Evolutionary conservation across 495 filamentous ascomycete genomes (phyloP).

Genomic region (Aspergillus wentii): DNA sequence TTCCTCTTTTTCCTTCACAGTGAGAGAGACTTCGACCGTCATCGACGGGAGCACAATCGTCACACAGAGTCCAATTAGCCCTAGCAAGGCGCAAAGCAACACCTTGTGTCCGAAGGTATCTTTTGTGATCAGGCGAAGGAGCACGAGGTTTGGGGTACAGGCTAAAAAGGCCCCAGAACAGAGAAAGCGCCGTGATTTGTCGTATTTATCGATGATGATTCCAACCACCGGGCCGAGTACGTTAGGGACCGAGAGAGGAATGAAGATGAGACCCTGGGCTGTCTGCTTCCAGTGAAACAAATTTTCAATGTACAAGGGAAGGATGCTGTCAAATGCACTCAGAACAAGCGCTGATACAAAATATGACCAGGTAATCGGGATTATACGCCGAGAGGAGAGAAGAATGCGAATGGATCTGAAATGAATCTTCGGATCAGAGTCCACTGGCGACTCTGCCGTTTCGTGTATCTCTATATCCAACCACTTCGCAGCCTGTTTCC

Average conservation of each 20-base stretch:
- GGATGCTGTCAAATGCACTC: slow-evolving; percentile 51
- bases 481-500: slow-evolving; percentile 69
- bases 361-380: slow-evolving; percentile 52
- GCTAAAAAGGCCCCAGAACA: slow-evolving; percentile 57
- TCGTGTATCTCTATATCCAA: slow-evolving; percentile 10
- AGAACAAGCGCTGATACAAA: slow-evolving; percentile 42
- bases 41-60: slow-evolving; percentile 57
- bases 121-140: slow-evolving; percentile 62
- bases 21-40: slow-evolving; percentile 63
- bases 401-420: slow-evolving; percentile 39
- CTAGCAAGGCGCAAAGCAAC: slow-evolving; percentile 65
- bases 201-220: slow-evolving; percentile 54
- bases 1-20: slow-evolving; percentile 54
- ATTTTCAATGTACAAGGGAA: slow-evolving; percentile 62
- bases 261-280: slow-evolving; percentile 71
- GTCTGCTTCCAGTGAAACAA: slow-evolving; percentile 65
- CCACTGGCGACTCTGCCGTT: background rate
- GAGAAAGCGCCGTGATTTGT: slow-evolving; percentile 56
- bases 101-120: slow-evolving; percentile 59
- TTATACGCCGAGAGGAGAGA: slow-evolving; percentile 52
- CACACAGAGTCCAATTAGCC: slow-evolving; percentile 53
- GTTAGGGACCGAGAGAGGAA: slow-evolving; percentile 62
- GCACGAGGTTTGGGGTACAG: slow-evolving; percentile 53
- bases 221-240: slow-evolving; percentile 63
- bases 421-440: slow-evolving; percentile 29